Base-by-base conservation (phyloP, 2,329 filamentous ascomycete species). In the Xylaria sp. region DNA sequence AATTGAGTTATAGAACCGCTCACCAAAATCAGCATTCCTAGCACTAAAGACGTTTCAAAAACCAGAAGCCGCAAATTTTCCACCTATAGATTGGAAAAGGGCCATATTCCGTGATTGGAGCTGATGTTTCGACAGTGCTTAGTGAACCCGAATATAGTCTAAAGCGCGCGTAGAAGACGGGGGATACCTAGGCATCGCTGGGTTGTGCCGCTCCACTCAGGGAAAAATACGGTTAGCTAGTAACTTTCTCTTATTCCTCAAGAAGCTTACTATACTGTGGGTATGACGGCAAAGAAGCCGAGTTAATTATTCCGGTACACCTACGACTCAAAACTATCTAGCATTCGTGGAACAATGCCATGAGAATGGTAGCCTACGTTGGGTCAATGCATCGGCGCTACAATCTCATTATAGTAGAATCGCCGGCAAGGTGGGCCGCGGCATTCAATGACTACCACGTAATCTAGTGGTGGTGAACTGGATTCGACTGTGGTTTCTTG, bases 41-140 rank as follows among this genome's bases (percentile, higher is more conserved):
- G 25, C 11, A 22, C 51, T 27, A 42, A 38, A 38, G 20, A 36
- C 27, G 22, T 27, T 38, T 17, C n/a, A 38, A 22, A 15, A 11
- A 15, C 49, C 22, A 13, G 31, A 13, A 39, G 25, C 31, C 13
- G 20, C 38, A 61, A n/a, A 61, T 61, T 61, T 65, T 65, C 63
- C 63, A 65, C 63, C 63, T 61, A 60, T 65, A 44, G 31, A 61
- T 25, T 27, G 7, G 17, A 29, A 11, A 50, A 42, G 36, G 36
- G 6, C 5, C 7, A 20, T 2, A 38, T 33, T 20, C 2, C 13
- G 22, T 45, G 4, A 29, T 47, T 31, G 29, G 11, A 10, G 11
- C 22, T 20, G 27, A 29, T 1, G 45, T 15, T 45, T 17, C 3
- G 47, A 53, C 20, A 38, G 11, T 36, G n/a, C 27, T 22, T 56